Conservation (phyloP, 2,329 filamentous ascomycete species). For the Ophiostoma triangulosporum region DNA sequence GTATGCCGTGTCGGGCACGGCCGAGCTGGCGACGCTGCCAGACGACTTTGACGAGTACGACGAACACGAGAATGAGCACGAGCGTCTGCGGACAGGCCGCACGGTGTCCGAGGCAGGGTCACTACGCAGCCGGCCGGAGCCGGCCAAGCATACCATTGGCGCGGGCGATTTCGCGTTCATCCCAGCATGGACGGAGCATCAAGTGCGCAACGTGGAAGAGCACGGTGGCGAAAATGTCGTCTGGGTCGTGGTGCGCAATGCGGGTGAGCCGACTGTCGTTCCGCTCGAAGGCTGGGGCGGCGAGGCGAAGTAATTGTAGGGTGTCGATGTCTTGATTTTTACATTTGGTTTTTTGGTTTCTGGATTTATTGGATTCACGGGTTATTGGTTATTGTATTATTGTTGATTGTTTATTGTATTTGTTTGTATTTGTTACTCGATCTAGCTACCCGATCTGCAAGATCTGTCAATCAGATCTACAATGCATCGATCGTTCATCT, state of each 20-base stretch:
- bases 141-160: conserved; percentile 42
- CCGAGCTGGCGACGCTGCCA: conserved; percentile 44
- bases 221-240: conserved; percentile 37
- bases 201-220: conserved; percentile 45
- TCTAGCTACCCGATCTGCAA: too few relatives aligned
- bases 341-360: neutral
- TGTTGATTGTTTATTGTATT: neutral
- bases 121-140: conserved; percentile 18
- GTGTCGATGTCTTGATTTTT: neutral
- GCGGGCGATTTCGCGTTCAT: conserved; percentile 58
- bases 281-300: conserved; percentile 51
- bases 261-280: conserved; percentile 45
- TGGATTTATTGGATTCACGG: too few relatives aligned
- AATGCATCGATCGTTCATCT: too few relatives aligned
- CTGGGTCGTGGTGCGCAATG: conserved; percentile 53
- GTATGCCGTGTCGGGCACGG: conserved; percentile 48
- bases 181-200: conserved; percentile 57
- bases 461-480: neutral
- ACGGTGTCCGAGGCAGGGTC: conserved; percentile 32
- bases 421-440: too few relatives aligned
- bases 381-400: too few relatives aligned
- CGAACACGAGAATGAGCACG: conserved; percentile 35
- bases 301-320: conserved; percentile 21
- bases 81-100: conserved; percentile 24
- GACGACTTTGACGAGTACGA: conserved; percentile 32